Conservation (phyloP, 2,329 filamentous ascomycete genomes). For the Apiospora saccharicola region DNA sequence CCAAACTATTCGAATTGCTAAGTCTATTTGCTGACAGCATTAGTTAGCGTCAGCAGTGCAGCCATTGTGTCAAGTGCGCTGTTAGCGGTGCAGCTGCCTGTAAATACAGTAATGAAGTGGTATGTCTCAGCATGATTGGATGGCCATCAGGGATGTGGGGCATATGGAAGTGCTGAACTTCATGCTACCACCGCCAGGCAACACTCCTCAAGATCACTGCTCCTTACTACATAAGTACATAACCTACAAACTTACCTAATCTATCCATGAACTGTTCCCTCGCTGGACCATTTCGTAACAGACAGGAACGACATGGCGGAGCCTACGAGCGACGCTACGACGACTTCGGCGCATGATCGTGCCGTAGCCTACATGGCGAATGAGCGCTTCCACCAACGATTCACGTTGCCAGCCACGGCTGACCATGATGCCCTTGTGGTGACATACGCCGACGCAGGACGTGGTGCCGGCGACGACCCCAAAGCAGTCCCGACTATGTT, state of each 20-base stretch:
- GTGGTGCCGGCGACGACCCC: neutral
- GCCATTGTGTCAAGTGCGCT: neutral
- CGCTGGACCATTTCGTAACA: neutral
- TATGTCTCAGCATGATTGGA: neutral
- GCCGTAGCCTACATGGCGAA: conserved; percentile 25
- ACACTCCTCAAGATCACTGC: neutral
- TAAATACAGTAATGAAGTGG: neutral
- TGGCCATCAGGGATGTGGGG: neutral
- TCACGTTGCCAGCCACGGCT: conserved; percentile 30
- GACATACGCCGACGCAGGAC: conserved; percentile 29
- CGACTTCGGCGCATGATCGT: neutral
- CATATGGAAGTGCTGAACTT: neutral
- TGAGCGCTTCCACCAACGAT: conserved; percentile 29
- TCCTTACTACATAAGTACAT: no score
- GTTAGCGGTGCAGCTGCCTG: neutral
- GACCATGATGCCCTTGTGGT: conserved; percentile 31
- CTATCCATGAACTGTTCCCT: neutral
- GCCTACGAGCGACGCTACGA: neutral
- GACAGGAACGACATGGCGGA: neutral
- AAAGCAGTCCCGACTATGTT: conserved; percentile 26
- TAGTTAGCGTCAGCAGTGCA: neutral
- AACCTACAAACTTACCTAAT: no score
- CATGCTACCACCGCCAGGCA: neutral
- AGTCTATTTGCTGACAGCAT: neutral
- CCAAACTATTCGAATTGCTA: neutral